Conservation (phyloP, 1,139 yeast species). For the Hansenula sp. region DNA sequence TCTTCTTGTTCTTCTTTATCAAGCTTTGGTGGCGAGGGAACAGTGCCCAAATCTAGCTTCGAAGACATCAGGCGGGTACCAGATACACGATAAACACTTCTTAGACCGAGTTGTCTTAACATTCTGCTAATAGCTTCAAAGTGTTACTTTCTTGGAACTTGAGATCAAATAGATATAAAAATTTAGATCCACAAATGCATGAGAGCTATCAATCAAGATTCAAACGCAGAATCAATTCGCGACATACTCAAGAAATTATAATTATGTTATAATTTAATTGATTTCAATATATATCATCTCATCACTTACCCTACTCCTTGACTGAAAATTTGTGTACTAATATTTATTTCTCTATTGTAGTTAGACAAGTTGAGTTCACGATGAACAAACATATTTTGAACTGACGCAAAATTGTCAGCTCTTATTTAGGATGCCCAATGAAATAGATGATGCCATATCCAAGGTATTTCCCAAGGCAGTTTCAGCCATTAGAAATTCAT, state of each 20-base stretch:
- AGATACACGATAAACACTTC: background rate
- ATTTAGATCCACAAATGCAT: background rate
- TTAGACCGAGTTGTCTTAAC: slow-evolving; percentile 1
- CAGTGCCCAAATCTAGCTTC: slow-evolving; percentile 37
- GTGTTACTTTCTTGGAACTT: too few relatives aligned
- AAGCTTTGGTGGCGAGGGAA: slow-evolving; percentile 71
- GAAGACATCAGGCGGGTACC: slow-evolving; percentile 15
- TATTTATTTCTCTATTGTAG: too few relatives aligned
- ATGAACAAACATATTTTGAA: background rate
- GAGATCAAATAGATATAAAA: too few relatives aligned
- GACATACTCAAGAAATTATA: too few relatives aligned
- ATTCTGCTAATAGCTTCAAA: background rate
- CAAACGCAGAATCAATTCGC: background rate
- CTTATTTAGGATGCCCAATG: background rate
- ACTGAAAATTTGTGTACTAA: background rate
- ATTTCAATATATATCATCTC: background rate
- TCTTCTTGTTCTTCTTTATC: slow-evolving; percentile 79
- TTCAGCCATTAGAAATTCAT: slow-evolving; percentile 63
- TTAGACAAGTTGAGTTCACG: too few relatives aligned
- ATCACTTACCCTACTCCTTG: slow-evolving; percentile 1
- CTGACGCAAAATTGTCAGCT: background rate
- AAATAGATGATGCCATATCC: slow-evolving; percentile 2
- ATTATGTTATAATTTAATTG: too few relatives aligned
- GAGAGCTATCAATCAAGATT: background rate
- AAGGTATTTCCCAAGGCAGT: slow-evolving; percentile 35